A percentile compares a stretch with the other conserved stretches of the same genome.
phyloP scores from a whole-genome alignment of 2,329 filamentous ascomycete species.

The Trichoderma simmonsii region DNA sequence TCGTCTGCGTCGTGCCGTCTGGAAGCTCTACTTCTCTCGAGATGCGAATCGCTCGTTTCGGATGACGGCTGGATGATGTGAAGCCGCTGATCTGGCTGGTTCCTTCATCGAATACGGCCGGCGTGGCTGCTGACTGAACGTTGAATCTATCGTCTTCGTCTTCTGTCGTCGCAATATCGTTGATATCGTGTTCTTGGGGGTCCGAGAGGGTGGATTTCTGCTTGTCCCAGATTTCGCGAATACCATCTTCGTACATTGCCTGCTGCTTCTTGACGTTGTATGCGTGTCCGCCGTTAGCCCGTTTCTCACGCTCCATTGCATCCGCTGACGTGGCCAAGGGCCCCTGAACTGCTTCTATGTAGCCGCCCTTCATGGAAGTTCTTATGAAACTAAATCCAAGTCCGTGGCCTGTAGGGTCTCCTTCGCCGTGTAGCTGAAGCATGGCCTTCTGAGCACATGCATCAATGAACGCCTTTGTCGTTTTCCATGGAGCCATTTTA shows the following conservation, averaged over 20 bases:
- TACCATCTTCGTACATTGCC: constrained; percentile 85
- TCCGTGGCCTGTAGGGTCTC: constrained; percentile 89
- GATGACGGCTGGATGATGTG: constrained; percentile 60
- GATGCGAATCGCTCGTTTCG: constrained; percentile 69
- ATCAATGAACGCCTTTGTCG: constrained; percentile 93
- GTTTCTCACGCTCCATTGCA: constrained; percentile 81
- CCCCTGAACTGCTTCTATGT: constrained; percentile 73
- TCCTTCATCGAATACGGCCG: constrained; percentile 70
- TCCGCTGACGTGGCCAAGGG: constrained; percentile 69
- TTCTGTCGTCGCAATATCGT: constrained; percentile 55
- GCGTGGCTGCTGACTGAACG: constrained; percentile 65
- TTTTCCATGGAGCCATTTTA: constrained; percentile 93
- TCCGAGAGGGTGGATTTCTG: constrained; percentile 79
- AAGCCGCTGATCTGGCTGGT: constrained; percentile 73
- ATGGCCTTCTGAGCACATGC: constrained; percentile 94
- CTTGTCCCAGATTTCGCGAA: constrained; percentile 86
- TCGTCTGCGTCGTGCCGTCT: constrained; percentile 54
- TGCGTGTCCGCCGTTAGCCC: constrained; percentile 87
- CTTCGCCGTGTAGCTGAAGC: constrained; percentile 90
- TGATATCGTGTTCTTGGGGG: constrained; percentile 62
- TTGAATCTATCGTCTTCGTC: constrained; percentile 69
- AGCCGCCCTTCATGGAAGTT: constrained; percentile 98
- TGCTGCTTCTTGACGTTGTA: constrained; percentile 98
- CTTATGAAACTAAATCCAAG: constrained; percentile 96
- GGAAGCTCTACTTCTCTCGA: constrained; percentile 54